Evolutionary conservation across 2,329 filamentous ascomycete species (phyloP).

Genomic region (Atkinsonella texensis): DNA sequence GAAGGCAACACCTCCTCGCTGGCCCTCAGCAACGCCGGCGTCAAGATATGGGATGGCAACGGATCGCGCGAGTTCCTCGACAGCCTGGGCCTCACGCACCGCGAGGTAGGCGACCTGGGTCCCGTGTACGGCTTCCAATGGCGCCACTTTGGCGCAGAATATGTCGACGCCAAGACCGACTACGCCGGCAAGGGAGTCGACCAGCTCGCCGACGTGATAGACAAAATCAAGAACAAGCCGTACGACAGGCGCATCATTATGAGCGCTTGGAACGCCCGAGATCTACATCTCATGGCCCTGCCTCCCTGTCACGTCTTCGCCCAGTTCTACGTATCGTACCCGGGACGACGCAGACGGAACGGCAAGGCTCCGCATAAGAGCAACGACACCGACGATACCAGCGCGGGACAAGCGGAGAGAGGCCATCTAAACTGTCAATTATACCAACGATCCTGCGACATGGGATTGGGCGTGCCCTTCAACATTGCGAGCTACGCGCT

Average conservation of each 20-base stretch:
- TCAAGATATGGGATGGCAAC: conserved; percentile 99
- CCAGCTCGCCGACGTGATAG: conserved; percentile 80
- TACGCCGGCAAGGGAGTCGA: conserved; percentile 86
- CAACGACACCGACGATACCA: neutral
- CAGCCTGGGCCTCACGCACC: conserved; percentile 66
- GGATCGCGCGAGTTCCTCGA: conserved; percentile 86
- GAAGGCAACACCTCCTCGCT: conserved; percentile 70
- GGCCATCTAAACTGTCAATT: conserved; percentile 77
- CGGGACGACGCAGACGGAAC: conserved; percentile 20
- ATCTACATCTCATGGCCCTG: conserved; percentile 77
- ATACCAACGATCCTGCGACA: conserved; percentile 91
- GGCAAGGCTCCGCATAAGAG: neutral
- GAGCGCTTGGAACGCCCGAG: conserved; percentile 85
- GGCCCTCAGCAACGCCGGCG: conserved; percentile 62
- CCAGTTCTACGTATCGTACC: conserved; percentile 84
- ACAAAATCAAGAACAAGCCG: conserved; percentile 71
- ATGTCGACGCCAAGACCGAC: conserved; percentile 65
- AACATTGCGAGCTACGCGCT: conserved; percentile 94
- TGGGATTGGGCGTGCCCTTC: conserved; percentile 94
- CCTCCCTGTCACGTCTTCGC: conserved; percentile 97
- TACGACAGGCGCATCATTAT: conserved; percentile 87
- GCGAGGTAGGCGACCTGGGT: conserved; percentile 78
- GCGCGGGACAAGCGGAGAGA: conserved; percentile 22
- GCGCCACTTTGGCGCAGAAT: conserved; percentile 93
- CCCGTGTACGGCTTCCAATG: conserved; percentile 98